phyloP scores from a whole-genome alignment of 176 grass and related monocot species.

The Pontederia paniculata region DNA sequence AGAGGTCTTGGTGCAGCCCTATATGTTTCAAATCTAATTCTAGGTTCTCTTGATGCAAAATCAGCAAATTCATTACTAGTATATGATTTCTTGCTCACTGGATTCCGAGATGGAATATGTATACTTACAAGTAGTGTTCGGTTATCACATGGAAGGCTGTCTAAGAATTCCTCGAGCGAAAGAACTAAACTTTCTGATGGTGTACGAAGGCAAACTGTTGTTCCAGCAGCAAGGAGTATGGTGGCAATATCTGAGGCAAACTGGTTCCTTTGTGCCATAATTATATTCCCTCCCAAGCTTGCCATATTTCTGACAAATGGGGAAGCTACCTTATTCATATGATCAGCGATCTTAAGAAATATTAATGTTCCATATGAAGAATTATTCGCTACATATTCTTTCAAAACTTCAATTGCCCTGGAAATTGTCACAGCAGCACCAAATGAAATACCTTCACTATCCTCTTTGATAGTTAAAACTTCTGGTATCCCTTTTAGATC shows the following conservation, averaged over 20 bases:
- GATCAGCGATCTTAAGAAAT: conserved; percentile 30
- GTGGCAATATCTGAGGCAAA: conserved; percentile 36
- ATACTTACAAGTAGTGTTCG: conserved; percentile 31
- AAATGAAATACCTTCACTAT: conserved; percentile 17
- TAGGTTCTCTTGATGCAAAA: neutral
- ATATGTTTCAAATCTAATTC: conserved; percentile 29
- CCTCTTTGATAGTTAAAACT: conserved; percentile 19
- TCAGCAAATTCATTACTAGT: neutral
- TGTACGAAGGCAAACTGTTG: conserved; percentile 21
- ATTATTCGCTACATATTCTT: neutral
- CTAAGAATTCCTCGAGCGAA: conserved; percentile 32
- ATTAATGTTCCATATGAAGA: neutral
- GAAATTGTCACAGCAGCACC: conserved; percentile 32
- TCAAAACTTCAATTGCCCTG: conserved; percentile 27
- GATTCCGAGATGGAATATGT: conserved; percentile 25
- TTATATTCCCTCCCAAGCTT: conserved; percentile 33
- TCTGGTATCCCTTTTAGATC: conserved; percentile 26
- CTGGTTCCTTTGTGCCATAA: conserved; percentile 27
- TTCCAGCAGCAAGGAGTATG: conserved; percentile 30
- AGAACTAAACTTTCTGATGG: conserved; percentile 17
- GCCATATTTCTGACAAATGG: conserved; percentile 34
- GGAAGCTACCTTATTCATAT: conserved; percentile 34
- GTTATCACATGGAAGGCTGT: conserved; percentile 20
- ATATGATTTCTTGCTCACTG: neutral
- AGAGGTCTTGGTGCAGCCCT: conserved; percentile 28